Conservation (phyloP, 352 stramenopile genomes). For the Phytophthora melonis region DNA sequence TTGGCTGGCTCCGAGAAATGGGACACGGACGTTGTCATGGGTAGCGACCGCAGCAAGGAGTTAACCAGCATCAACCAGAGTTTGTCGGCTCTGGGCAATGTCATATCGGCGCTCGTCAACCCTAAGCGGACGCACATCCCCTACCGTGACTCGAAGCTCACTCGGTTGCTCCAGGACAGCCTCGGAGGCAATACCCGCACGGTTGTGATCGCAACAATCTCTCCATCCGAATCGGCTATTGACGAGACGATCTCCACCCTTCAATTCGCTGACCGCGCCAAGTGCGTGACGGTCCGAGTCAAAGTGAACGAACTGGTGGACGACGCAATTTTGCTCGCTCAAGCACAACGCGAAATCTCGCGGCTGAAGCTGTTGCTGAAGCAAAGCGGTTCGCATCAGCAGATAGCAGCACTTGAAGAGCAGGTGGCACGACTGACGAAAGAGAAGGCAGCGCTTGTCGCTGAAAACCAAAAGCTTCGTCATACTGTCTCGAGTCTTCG, state of each 20-base stretch:
- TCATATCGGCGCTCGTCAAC: constrained; percentile 87
- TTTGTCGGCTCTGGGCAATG: constrained; percentile 90
- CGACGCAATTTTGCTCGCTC: constrained; percentile 78
- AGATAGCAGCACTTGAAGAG: constrained; percentile 52
- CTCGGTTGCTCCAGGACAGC: constrained; percentile 90
- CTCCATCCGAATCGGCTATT: constrained; percentile 70
- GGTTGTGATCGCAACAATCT: constrained; percentile 91
- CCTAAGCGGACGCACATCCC: constrained; percentile 88
- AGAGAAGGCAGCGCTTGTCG: constrained; percentile 54
- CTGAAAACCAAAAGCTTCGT: constrained; percentile 65
- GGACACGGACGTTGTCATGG: constrained; percentile 79
- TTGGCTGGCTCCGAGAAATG: constrained; percentile 94
- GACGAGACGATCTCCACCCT: constrained; percentile 94
- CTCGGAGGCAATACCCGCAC: constrained; percentile 91
- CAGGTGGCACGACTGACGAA: constrained; percentile 49
- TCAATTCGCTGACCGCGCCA: constrained; percentile 89
- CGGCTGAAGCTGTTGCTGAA: constrained; percentile 69
- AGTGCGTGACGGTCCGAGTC: constrained; percentile 77
- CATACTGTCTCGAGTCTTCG: constrained; percentile 35
- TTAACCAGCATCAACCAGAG: constrained; percentile 94
- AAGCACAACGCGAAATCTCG: constrained; percentile 78
- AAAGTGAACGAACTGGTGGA: constrained; percentile 87
- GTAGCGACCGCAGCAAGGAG: constrained; percentile 78
- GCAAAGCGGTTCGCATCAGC: constrained; percentile 45
- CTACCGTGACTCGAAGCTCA: constrained; percentile 98